phyloP scores from a whole-genome alignment of 2,329 filamentous ascomycete genomes.

The Neopestalotiopsis clavispora region DNA sequence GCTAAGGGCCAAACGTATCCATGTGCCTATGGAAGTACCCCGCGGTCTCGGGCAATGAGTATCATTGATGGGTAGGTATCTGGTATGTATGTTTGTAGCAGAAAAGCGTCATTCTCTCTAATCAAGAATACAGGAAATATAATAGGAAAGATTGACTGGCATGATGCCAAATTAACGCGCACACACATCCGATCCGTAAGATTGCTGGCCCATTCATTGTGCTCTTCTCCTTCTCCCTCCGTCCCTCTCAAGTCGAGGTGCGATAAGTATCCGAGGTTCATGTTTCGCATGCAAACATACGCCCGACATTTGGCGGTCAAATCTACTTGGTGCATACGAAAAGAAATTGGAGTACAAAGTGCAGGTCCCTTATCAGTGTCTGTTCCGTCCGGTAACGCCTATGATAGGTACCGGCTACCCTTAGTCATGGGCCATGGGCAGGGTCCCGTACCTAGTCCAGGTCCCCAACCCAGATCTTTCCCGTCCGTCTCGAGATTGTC shows the following conservation, averaged over 20 bases:
- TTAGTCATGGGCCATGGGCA: neutral
- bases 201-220: neutral
- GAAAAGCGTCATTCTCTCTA: neutral
- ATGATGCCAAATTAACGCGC: neutral
- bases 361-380: slow-evolving; percentile 3
- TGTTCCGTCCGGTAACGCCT: neutral
- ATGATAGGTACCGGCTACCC: neutral
- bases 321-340: neutral
- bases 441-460: neutral
- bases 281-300: neutral
- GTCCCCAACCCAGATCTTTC: neutral
- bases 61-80: neutral
- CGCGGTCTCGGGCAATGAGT: neutral
- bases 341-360: slow-evolving; percentile 10
- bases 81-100: neutral
- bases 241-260: neutral
- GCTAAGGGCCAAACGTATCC: neutral
- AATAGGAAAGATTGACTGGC: neutral
- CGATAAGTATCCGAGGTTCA: neutral
- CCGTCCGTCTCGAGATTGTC: neutral
- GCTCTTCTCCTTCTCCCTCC: too few relatives aligned
- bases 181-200: neutral
- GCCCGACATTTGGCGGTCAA: slow-evolving; percentile 8
- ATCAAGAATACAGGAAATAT: neutral
- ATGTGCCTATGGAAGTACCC: neutral